Conservation (phyloP, 345 rosid genomes). For the Viola odorata region DNA sequence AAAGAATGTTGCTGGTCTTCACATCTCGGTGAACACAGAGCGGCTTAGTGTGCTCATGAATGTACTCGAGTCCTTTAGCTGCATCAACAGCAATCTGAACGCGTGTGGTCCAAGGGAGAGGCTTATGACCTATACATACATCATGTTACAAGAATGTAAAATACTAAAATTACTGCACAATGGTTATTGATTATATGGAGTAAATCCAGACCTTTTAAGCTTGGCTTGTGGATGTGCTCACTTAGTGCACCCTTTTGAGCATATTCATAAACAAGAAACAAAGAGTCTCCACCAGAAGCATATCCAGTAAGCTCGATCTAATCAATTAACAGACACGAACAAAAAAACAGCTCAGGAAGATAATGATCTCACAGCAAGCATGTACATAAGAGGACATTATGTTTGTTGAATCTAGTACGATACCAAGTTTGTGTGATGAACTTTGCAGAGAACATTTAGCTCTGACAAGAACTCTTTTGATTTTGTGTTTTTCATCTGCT, state of each 20-base stretch:
- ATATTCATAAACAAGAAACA: slow-evolving; percentile 37
- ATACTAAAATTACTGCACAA: no score
- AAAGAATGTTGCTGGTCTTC: slow-evolving; percentile 34
- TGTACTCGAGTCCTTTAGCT: slow-evolving; percentile 39
- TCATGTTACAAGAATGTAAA: neutral
- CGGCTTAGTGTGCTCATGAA: slow-evolving; percentile 30
- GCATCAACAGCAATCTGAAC: slow-evolving; percentile 35
- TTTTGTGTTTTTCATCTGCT: slow-evolving; percentile 35
- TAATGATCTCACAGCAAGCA: neutral
- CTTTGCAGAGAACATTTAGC: slow-evolving; percentile 31
- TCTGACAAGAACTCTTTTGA: slow-evolving; percentile 36
- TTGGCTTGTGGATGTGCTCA: slow-evolving; percentile 26
- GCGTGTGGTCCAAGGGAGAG: slow-evolving; percentile 25
- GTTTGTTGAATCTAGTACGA: neutral
- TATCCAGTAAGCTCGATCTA: slow-evolving; percentile 34
- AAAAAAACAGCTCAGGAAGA: neutral
- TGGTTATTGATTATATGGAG: neutral
- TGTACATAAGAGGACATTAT: neutral
- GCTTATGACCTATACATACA: slow-evolving; percentile 21
- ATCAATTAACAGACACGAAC: neutral
- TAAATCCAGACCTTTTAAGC: slow-evolving; percentile 13
- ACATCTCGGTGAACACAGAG: slow-evolving; percentile 32
- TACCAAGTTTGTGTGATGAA: slow-evolving; percentile 36
- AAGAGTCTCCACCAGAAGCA: slow-evolving; percentile 31
- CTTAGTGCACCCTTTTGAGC: slow-evolving; percentile 34